phyloP scores from a whole-genome alignment of 2,329 filamentous ascomycete species.

The Xylariales sp. region DNA sequence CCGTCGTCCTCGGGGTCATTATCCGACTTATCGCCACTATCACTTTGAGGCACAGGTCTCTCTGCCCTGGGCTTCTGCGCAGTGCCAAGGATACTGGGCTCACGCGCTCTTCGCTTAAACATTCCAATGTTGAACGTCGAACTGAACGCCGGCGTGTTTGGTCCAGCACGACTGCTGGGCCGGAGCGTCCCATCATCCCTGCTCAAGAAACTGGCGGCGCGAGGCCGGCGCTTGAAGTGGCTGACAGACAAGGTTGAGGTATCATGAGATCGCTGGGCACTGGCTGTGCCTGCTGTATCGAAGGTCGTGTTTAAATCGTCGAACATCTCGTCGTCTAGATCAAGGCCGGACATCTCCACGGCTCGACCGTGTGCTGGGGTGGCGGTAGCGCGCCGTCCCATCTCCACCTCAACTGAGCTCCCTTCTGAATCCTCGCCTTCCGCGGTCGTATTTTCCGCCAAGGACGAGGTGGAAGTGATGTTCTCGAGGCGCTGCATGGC shows the following conservation, averaged over 20 bases:
- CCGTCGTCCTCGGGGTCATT: slow-evolving; percentile 41
- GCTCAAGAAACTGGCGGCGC: slow-evolving; percentile 26
- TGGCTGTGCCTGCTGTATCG: slow-evolving; percentile 20
- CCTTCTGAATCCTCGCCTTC: slow-evolving; percentile 9
- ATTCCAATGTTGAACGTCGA: slow-evolving; percentile 47
- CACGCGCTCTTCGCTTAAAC: slow-evolving; percentile 53
- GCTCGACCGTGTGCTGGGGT: slow-evolving; percentile 20
- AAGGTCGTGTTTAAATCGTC: slow-evolving; percentile 27
- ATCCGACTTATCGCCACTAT: slow-evolving; percentile 25
- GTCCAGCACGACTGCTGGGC: slow-evolving; percentile 26
- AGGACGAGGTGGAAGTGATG: slow-evolving; percentile 22
- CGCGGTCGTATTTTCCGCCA: slow-evolving; percentile 10
- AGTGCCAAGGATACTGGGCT: slow-evolving; percentile 58
- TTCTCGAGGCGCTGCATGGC: slow-evolving; percentile 25
- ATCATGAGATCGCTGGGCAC: slow-evolving; percentile 23
- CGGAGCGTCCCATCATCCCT: slow-evolving; percentile 26
- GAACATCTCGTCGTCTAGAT: slow-evolving; percentile 27
- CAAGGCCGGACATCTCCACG: slow-evolving; percentile 23
- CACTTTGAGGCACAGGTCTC: slow-evolving; percentile 23
- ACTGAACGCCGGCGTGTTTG: slow-evolving; percentile 25
- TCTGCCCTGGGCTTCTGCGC: slow-evolving; percentile 35
- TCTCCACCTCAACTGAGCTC: slow-evolving; percentile 15
- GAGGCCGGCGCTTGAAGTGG: slow-evolving; percentile 25
- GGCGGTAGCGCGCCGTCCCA: slow-evolving; percentile 12
- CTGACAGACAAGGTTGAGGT: slow-evolving; percentile 24